Base-by-base conservation (phyloP, 345 rosid species). In the Leavenworthia alabamica region DNA sequence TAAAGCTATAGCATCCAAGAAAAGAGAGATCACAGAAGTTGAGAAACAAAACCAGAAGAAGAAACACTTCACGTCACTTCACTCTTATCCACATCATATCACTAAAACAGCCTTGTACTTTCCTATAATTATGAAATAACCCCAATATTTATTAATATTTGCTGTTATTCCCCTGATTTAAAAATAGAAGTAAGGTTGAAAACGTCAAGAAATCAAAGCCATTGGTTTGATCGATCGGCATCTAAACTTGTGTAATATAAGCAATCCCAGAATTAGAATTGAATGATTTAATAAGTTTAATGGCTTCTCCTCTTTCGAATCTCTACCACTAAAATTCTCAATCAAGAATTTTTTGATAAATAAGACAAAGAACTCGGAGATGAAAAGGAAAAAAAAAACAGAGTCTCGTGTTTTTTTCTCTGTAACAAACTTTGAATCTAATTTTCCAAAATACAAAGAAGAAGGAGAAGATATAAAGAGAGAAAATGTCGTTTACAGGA, bases 401-500 rank as follows among this genome's bases (percentile, higher is more conserved):
- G 26, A 20, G 12, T 8, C 44, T 16, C 11, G 15, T 35, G n/a
- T n/a, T 49, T 58, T 60, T 70, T 66, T 27, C 27, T 37, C 41
- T 71, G n/a, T 62, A 48, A 67, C 27, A 39, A 67, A 49, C n/a
- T n/a, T n/a, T n/a, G n/a, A n/a, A n/a, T n/a, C n/a, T n/a, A n/a
- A n/a, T n/a, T n/a, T n/a, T n/a, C n/a, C n/a, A n/a, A n/a, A n/a
- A n/a, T n/a, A n/a, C n/a, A n/a, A 26, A 62, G 15, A 54, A 13
- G 35, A 32, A 47, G 35, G 22, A 47, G 11, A 16, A 42, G 3
- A 22, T 9, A 52, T 11, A 19, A 3, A 59, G 11, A 32, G 15
- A 5, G 12, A 67, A 15, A 41, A 82, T 86, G 96, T 43, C 97
- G 47, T 92, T 92, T 83, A 89, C 98, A 0, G 98, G 98, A 71